Percentiles rank a stretch among this genome's conserved stretches.
These are phyloP conservation scores for Piper longum DNA, from an alignment of 164 flowering plant genomes.

Conservation along the genomic window DNA sequence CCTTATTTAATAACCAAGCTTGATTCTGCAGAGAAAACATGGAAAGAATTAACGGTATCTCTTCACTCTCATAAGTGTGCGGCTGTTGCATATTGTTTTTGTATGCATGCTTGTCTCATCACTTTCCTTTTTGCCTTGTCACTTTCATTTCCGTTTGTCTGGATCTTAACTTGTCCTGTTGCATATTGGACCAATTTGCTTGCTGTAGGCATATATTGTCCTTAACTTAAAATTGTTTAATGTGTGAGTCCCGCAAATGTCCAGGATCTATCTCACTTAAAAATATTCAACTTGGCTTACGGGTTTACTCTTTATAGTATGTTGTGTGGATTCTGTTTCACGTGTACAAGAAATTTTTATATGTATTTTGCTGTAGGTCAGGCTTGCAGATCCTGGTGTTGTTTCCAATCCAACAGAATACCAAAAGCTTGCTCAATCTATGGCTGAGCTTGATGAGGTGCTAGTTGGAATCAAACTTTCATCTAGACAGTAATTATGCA, in stretches of 20 bases:
- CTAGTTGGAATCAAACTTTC: neutral
- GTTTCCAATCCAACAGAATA: conserved; percentile 80
- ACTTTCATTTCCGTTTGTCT: neutral
- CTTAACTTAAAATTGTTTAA: too few species aligned
- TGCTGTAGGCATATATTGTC: too few species aligned
- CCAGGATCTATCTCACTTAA: too few species aligned
- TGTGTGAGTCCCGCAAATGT: too few species aligned
- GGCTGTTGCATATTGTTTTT: too few species aligned
- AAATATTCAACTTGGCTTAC: too few species aligned
- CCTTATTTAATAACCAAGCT: conserved; percentile 78
- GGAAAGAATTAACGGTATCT: conserved; percentile 83
- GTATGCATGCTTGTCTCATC: neutral
- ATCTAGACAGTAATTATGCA: too few species aligned
- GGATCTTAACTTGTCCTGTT: neutral
- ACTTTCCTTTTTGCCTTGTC: neutral
- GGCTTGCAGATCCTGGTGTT: conserved; percentile 91
- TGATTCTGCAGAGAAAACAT: conserved; percentile 88
- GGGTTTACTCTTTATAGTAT: too few species aligned
- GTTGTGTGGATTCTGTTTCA: too few species aligned
- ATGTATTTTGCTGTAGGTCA: conserved; percentile 35
- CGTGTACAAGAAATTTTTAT: neutral
- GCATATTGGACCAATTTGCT: neutral
- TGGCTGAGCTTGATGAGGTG: conserved; percentile 93
- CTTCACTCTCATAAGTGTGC: neutral
- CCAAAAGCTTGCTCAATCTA: conserved; percentile 82